phyloP scores from a whole-genome alignment of 441 rosid species.

The Monsonia emarginata region DNA sequence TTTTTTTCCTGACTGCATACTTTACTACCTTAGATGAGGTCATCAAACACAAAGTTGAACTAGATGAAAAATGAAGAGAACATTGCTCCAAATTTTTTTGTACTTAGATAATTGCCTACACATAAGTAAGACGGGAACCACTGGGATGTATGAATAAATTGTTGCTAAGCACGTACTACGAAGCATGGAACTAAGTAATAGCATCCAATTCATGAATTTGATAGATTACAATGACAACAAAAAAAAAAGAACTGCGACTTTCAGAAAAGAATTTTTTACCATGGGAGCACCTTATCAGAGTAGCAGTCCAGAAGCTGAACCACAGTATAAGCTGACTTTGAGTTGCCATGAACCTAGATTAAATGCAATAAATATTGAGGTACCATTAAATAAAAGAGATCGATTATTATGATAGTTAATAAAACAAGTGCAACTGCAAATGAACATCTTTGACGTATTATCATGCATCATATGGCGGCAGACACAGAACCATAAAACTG shows the following conservation, averaged over 20 bases:
- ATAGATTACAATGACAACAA: not conserved
- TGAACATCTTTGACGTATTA: no score
- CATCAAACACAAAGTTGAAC: not conserved
- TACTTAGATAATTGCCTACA: not conserved
- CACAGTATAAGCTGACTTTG: conserved; percentile 32
- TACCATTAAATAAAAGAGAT: conserved; percentile 7
- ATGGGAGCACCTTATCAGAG: conserved; percentile 57
- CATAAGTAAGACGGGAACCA: not conserved
- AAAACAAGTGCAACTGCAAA: no score
- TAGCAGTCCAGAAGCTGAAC: conserved; percentile 65
- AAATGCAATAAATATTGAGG: conserved; percentile 10
- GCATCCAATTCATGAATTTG: not conserved
- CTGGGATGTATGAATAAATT: no score
- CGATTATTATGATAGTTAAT: no score
- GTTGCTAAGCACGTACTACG: not conserved
- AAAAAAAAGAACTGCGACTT: conserved; percentile 7
- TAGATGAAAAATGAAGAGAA: not conserved
- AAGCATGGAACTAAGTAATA: not conserved
- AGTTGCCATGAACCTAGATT: conserved; percentile 49
- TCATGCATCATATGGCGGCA: no score
- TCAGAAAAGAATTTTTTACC: conserved; percentile 38
- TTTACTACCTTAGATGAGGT: not conserved
- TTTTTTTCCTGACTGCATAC: not conserved
- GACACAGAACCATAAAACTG: not conserved
- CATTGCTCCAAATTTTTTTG: not conserved